Base-by-base conservation (phyloP, 345 rosid genomes). In the Syzygium oleosum region DNA sequence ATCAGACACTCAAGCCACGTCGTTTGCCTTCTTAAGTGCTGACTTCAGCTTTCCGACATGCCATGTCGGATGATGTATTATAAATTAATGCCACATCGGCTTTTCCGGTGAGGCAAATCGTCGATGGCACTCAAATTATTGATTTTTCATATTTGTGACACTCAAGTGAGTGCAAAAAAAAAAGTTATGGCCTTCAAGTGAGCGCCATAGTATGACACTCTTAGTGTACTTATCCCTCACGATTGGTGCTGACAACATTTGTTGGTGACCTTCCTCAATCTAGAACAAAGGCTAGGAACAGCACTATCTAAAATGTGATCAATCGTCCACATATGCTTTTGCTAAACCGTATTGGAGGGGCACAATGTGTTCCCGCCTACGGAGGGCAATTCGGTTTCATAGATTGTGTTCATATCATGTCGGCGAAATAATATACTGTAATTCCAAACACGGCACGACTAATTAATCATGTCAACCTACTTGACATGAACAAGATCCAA, bases 371-470 rank as follows among this genome's bases (percentile, higher is more conserved):
- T 43, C 46, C 46, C 46, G 12, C 79, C 17, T 31, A 31, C 5
- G 6, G 16, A 29, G 31, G 78, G 22, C 34, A 4, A 31, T 16
- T 7, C 12, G 5, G 1, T 11, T 65, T 3, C 3, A 4, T 5
- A 7, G 3, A 68, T 16, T 9, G 46, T 8, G 23, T 9, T 68
- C 0, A 1, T 31, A 31, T 34, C 46, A 68, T 68, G 23, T 34
- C 0, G 0, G 0, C 13, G 19, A 8, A 5, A 31, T 5, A 22
- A 34, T 17, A 68, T 17, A 9, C 21, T 2, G 46, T 68, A 34
- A 34, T 17, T 68, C 19, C 46, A 9, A 17, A 9, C 41, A 17
- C 0, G 0, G 5, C 5, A 68, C 2, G 21, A 17, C 46, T 17
- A 68, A 23, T 68, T 68, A 68, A 4, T 68, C 12, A 68, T 31